phyloP scores from a whole-genome alignment of 2,329 filamentous ascomycete species.

The Colletotrichum endophyticum region DNA sequence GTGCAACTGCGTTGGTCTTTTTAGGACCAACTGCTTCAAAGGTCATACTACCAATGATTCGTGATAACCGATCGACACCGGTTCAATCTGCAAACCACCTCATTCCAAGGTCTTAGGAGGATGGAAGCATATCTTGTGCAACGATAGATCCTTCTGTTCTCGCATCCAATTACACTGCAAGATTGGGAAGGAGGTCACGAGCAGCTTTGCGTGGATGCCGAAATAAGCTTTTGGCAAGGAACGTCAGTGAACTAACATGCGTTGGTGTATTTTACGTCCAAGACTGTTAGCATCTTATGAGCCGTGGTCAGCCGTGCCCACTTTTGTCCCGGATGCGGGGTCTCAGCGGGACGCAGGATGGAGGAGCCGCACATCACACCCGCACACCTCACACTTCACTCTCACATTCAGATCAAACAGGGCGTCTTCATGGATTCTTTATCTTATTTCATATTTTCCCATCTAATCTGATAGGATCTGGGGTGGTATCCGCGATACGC shows the following conservation, averaged over 20 bases:
- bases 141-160: not conserved
- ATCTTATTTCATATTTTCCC: not conserved
- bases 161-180: not conserved
- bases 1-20: not conserved
- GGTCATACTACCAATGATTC: not conserved
- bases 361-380: not conserved
- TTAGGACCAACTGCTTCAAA: not conserved
- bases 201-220: not conserved
- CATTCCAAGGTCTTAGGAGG: not conserved
- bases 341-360: not conserved
- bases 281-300: not conserved
- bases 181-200: not conserved
- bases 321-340: not conserved
- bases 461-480: not conserved
- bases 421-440: not conserved
- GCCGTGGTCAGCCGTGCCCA: not conserved
- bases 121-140: not conserved
- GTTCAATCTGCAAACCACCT: not conserved
- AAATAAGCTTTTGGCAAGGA: not conserved
- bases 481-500: not conserved
- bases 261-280: rapidly evolving
- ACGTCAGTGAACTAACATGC: not conserved
- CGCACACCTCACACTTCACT: not conserved
- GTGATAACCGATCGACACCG: rapidly evolving
- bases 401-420: not conserved